Evolutionary conservation across 2,329 filamentous ascomycete genomes (phyloP).

Genomic region (Alternaria sp.): DNA sequence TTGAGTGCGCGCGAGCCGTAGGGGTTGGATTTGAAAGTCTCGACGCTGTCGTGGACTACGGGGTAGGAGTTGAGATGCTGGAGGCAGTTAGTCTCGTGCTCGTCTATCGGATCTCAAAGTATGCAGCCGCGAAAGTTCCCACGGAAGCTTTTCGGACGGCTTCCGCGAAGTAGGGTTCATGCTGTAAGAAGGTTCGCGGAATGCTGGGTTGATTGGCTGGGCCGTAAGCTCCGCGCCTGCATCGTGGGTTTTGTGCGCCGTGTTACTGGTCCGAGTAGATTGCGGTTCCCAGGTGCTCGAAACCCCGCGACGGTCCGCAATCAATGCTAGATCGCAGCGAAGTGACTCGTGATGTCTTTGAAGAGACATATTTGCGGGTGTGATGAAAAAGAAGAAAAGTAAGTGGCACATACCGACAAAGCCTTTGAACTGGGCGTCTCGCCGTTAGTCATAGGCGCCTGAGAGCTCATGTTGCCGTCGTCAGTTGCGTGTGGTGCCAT

Average conservation of each 20-base stretch:
- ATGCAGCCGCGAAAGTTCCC: background rate
- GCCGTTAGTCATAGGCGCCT: conserved; percentile 47
- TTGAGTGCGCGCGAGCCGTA: conserved; percentile 84
- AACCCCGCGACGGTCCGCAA: conserved; percentile 2
- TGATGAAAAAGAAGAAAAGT: background rate
- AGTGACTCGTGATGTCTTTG: background rate
- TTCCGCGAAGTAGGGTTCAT: background rate
- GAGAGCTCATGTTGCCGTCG: conserved; percentile 39
- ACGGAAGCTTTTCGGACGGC: background rate
- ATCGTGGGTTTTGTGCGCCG: conserved; percentile 9
- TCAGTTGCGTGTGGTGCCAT: conserved; percentile 46
- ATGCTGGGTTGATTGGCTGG: conserved; percentile 16
- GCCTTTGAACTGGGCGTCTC: conserved; percentile 49
- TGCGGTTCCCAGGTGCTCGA: background rate
- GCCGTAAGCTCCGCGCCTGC: conserved; percentile 7
- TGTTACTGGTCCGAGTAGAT: conserved; percentile 17
- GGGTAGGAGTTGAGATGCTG: conserved; percentile 89
- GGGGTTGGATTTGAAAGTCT: conserved; percentile 79
- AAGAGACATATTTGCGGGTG: background rate
- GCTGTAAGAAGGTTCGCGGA: conserved; percentile 2
- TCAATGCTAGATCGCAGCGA: background rate
- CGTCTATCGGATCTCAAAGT: background rate
- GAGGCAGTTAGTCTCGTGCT: conserved; percentile 8
- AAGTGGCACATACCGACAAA: conserved; percentile 45
- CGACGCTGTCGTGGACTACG: conserved; percentile 77